A percentile compares a stretch with the other conserved stretches of the same genome.
Evolutionary conservation across 2,329 filamentous ascomycete genomes (phyloP).

Genomic region (Aspergillus pseudoglaucus): DNA sequence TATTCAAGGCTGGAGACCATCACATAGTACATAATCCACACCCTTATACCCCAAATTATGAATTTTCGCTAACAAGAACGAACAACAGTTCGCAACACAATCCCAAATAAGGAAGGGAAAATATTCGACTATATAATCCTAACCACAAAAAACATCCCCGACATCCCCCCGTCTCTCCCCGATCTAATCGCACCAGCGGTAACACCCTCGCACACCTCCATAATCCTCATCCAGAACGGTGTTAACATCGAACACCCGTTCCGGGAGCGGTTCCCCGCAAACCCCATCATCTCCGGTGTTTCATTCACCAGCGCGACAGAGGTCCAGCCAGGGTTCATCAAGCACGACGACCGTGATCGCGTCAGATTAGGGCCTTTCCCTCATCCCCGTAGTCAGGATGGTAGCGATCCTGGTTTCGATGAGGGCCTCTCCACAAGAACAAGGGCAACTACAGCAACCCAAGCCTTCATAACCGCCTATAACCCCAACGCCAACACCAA

Average conservation of each 20-base stretch:
- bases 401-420: too few relatives aligned
- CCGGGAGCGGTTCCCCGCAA: constrained; percentile 44
- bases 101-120: constrained; percentile 31
- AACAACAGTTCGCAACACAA: constrained; percentile 38
- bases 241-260: constrained; percentile 57
- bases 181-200: constrained; percentile 49
- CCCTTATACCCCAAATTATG: not conserved
- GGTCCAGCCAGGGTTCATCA: constrained; percentile 40
- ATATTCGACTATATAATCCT: constrained; percentile 53
- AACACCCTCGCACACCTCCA: constrained; percentile 44
- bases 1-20: constrained; percentile 46
- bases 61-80: not conserved
- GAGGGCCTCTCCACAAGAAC: not conserved
- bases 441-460: constrained; percentile 22
- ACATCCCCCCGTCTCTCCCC: constrained; percentile 43
- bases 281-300: constrained; percentile 49
- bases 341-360: constrained; percentile 48
- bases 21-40: constrained; percentile 20
- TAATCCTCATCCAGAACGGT: constrained; percentile 57
- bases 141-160: constrained; percentile 56
- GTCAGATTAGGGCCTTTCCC: constrained; percentile 48
- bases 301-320: constrained; percentile 50
- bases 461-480: constrained; percentile 45
- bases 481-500: constrained; percentile 43
- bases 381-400: constrained; percentile 3